Evolutionary conservation across 192 early-diverging fungal genomes (phyloP), one percentile per base, ranked within the genome.

Genomic region (Podila clonocystis): DNA sequence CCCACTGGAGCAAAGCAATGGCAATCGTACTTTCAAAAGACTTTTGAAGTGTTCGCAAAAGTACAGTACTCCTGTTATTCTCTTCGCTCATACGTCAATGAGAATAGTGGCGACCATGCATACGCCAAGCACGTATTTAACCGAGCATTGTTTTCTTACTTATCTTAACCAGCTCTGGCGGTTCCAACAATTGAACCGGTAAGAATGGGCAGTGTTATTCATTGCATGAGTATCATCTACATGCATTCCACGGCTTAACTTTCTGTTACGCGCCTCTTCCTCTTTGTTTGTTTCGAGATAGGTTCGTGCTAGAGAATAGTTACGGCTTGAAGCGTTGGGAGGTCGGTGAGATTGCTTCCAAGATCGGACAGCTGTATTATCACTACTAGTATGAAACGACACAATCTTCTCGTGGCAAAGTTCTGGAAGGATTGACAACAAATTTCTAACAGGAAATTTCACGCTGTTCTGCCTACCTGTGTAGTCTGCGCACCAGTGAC

Each of bases 251-350:
- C 22, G 30, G 22, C 34, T 71, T 9, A 26, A 36, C 22, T 50
- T 45, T 1, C 41, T 17, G 41, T 45, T 45, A 3, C 19, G 3
- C 30, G 26, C 28, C 22, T 70, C n/a, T 38, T 19, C 45, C 45
- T 58, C 34, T 24, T 28, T 55, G 52, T 45, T 70, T 29, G 20
- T 52, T 33, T 7, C 50, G 68, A 5, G 19, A 36, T 74, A 96
- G 95, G 58, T 71, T 92, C 17, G 85, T 96, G 1, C 82, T 99
- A 41, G 98, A 98, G 76, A 93, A 94, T 83, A 91, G 93, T 68
- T 97, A 98, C 82, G 97, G 96, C 24, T 80, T 99, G 65, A 98
- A 99, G 78, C 91, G 98, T 15, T 96, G 94, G 91, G 97, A 99
- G 74, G 97, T 99, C 63, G 98, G 98, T 29, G 98, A 99, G 74